Conservation (phyloP, 2,329 filamentous ascomycete genomes). For the Fusarium luffae region DNA sequence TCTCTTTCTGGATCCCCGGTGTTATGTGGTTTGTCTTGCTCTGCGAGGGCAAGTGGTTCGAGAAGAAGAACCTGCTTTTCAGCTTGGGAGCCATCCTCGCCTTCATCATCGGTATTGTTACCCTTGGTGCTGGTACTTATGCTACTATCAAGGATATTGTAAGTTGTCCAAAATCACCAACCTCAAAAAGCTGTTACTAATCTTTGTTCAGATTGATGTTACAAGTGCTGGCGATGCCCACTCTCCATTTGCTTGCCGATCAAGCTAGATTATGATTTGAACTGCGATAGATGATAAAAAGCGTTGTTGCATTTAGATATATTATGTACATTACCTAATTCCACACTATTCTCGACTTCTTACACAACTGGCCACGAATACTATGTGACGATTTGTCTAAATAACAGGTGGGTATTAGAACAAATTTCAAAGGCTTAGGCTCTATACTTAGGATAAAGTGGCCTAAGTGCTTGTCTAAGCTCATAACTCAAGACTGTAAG, state of each 20-base stretch:
- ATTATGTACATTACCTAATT: slow-evolving; percentile 6
- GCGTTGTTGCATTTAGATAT: slow-evolving; percentile 14
- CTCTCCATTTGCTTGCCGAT: slow-evolving; percentile 41
- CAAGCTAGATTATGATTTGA: background rate
- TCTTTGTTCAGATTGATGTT: slow-evolving; percentile 13
- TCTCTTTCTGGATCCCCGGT: slow-evolving; percentile 36
- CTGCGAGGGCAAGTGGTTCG: slow-evolving; percentile 33
- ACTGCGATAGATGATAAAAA: background rate
- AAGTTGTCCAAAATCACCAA: background rate
- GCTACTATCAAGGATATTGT: slow-evolving; percentile 40
- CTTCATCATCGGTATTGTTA: slow-evolving; percentile 34
- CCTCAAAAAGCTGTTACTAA: background rate
- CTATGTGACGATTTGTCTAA: background rate
- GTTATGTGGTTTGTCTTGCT: slow-evolving; percentile 38
- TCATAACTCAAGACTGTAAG: no score
- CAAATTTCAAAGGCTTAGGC: no score
- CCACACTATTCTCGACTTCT: background rate
- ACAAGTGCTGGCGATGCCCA: slow-evolving; percentile 33
- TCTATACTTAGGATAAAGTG: no score
- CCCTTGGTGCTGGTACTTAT: slow-evolving; percentile 36
- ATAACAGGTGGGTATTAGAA: no score
- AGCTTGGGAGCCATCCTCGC: slow-evolving; percentile 33
- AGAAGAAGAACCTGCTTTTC: slow-evolving; percentile 33
- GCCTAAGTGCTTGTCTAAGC: no score
- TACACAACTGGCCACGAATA: no score